Evolutionary conservation across 2,329 filamentous ascomycete species (phyloP), one percentile per base, ranked within the genome.

Genomic region (Dactylonectria macrodidyma): DNA sequence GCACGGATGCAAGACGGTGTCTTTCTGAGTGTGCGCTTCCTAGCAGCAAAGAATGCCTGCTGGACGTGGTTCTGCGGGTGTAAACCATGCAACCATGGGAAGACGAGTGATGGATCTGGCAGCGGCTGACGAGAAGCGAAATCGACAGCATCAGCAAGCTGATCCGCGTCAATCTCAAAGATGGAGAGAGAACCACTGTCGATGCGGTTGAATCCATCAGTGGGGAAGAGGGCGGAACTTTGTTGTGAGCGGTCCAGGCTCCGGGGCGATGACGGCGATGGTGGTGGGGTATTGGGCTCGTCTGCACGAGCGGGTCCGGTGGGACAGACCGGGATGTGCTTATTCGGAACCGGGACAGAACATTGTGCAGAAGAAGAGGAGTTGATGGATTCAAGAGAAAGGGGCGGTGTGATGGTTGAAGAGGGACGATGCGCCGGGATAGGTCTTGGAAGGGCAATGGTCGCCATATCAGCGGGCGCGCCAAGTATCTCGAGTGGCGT

Each of bases 41-140:
- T 89, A 30, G 93, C 91, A 59, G 91, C 90, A 80, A 99, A 98
- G 84, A 98, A 98, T 7, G 93, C 89, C 68, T 96, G 88, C 77
- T 99, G 96, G 61, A 97, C 88, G 68, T 94, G 91, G 77, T 99
- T 99, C 68, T 92, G 90, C 0, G 93, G 91, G 77, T 98, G 95
- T 47, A 98, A 84, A 26, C 96, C 96, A 82, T 99, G 96, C 26
- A 98, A 86, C 96, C 96, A 99, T 2, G 96, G 96, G 77, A 98
- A 99, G 69, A 98, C 93, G 68, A 91, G 87, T n/a, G 92, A 89
- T 0, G 96, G 91, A 63, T 95, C 91, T 7, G 96, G 95, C 26
- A 98, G 85, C 1, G 95, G 92, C 76, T 97, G 94, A 2, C 90
- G 88, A 3, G 95, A 89, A 66, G 90, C 84, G 75, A 95, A 89